These are phyloP conservation scores for Podaxis pistillaris DNA, from an alignment of 768 basidiomycete genomes.

Conservation along the genomic window DNA sequence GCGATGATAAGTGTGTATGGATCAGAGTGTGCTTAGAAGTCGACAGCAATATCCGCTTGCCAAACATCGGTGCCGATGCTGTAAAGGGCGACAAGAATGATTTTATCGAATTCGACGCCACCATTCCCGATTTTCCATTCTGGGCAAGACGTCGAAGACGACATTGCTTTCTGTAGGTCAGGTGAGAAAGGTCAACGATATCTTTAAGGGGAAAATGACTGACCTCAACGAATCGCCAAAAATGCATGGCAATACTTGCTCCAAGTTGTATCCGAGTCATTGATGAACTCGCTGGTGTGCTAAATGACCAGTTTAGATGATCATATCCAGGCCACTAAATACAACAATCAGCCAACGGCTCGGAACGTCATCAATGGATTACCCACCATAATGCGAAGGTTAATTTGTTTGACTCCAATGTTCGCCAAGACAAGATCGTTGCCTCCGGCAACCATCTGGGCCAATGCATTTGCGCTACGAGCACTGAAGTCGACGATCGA, in stretches of 20 bases:
- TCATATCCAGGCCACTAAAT: conserved; percentile 17
- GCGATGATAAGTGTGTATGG: neutral
- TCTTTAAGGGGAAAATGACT: neutral
- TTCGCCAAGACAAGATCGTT: conserved; percentile 37
- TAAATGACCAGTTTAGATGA: conserved; percentile 10
- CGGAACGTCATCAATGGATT: neutral
- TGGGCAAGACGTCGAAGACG: conserved; percentile 2
- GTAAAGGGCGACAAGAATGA: conserved; percentile 40
- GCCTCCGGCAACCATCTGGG: conserved; percentile 38
- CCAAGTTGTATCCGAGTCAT: conserved; percentile 16
- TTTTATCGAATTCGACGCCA: conserved; percentile 40
- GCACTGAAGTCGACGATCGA: conserved; percentile 44
- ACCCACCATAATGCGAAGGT: conserved; percentile 30
- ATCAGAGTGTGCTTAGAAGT: conserved; percentile 17
- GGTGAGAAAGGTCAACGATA: neutral
- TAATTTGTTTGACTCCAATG: conserved; percentile 31
- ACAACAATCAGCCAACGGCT: neutral
- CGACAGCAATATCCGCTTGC: conserved; percentile 51
- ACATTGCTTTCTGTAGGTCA: conserved; percentile 4
- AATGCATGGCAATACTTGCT: conserved; percentile 13
- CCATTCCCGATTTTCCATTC: conserved; percentile 24
- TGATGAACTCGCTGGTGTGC: conserved; percentile 9
- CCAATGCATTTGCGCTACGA: conserved; percentile 32
- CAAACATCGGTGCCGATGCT: conserved; percentile 45
- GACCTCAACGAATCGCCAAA: conserved; percentile 15